Base-by-base conservation (phyloP, 2,329 filamentous ascomycete genomes). In the Alternaria solani region DNA sequence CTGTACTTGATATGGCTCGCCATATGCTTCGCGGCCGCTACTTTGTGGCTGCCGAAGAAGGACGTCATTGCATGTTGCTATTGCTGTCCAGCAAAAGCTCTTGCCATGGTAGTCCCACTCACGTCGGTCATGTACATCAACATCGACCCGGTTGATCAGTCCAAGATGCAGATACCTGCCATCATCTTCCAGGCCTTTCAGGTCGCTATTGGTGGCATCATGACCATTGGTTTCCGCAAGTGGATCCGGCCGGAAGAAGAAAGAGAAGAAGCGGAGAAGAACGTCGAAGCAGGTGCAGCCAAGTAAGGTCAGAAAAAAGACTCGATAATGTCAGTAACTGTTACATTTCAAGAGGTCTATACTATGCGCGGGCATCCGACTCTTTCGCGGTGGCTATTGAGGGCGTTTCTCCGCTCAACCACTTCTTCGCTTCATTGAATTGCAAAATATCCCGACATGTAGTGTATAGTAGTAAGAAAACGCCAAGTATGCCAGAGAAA, bases 11-110 rank as follows among this genome's bases (percentile, higher is more conserved):
- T 91, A 32, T 91, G 90, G 79, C 86, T 89, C 1, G 77, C 82
- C 1, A 82, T 91, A 11, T 91, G 88, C 61, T 87, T 86, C 64
- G 81, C 80, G 38, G 81, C 87, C 2, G 84, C 83, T 1, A 74
- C 84, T 3, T 76, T 82, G 36, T 86, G 83, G 68, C 82, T 91
- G 73, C 78, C 84, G 0, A 84, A 84, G 38, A 84, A 86, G 59
- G 87, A 91, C 67, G 86, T 89, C 0, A 85, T 92, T 51, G 89
- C 90, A 0, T 86, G 91, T 14, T 91, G 89, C 67, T 92, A 92
- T 75, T 91, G 89, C 68, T 88, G 87, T 26, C 89, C 90, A 0
- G 89, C 89, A 14, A 93, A 93, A 77, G 91, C 89, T 3, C 89
- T 89, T 1, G 88, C 87, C 3, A 81, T 92, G 58, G 89, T 89